Percentiles rank a stretch among this genome's conserved stretches.
Evolutionary conservation across 495 filamentous ascomycete species (phyloP).

Genomic region (Chaetomium fimeti): DNA sequence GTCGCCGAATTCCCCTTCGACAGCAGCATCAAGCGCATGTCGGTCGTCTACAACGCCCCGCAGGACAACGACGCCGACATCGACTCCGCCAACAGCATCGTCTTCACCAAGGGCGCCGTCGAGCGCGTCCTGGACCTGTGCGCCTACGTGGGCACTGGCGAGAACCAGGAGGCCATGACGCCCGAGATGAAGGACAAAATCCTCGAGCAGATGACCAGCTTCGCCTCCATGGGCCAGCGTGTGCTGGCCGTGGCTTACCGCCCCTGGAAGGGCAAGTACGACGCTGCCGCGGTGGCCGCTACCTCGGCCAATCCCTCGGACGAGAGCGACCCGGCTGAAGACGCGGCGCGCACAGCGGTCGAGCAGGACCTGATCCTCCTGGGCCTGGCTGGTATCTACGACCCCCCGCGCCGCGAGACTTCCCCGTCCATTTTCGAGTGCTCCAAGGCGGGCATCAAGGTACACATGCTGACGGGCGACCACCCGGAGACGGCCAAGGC

Average conservation of each 20-base stretch:
- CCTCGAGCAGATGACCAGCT: constrained; percentile 60
- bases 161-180: constrained; percentile 53
- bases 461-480: constrained; percentile 82
- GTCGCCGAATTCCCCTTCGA: constrained; percentile 79
- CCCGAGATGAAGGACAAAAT: constrained; percentile 59
- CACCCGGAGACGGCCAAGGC: constrained; percentile 72
- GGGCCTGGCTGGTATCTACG: constrained; percentile 73
- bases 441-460: constrained; percentile 66
- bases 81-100: constrained; percentile 43
- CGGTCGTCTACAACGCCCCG: constrained; percentile 61
- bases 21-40: constrained; percentile 80
- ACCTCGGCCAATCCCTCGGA: constrained; percentile 3
- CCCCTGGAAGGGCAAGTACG: constrained; percentile 31
- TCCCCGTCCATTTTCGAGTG: constrained; percentile 63
- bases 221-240: constrained; percentile 74
- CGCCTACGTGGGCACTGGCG: constrained; percentile 54
- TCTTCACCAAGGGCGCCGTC: constrained; percentile 80
- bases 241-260: constrained; percentile 73
- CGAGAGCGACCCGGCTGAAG: constrained; percentile 24
- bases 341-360: constrained; percentile 46
- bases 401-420: constrained; percentile 70
- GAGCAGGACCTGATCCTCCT: constrained; percentile 60
- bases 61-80: constrained; percentile 31
- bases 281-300: neutral
- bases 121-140: constrained; percentile 75